phyloP scores from a whole-genome alignment of 306 rosid species.

The Quercus variabilis region DNA sequence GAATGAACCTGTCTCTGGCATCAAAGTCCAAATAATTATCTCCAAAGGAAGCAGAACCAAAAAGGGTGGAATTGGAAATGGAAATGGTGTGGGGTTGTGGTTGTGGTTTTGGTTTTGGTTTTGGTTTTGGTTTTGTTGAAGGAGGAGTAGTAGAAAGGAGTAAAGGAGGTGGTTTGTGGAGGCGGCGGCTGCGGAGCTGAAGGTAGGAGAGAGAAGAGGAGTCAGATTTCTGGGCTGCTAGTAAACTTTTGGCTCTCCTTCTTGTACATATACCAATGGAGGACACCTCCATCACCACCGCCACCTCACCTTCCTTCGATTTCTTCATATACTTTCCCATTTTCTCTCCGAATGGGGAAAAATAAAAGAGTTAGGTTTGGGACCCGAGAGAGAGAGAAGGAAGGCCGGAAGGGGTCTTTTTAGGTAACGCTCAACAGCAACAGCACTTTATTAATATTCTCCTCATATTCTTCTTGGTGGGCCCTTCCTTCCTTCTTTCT shows the following conservation, averaged over 20 bases:
- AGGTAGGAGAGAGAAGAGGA: slow-evolving; percentile 52
- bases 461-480: too few species aligned
- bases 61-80: too few species aligned
- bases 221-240: slow-evolving; percentile 48
- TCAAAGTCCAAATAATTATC: slow-evolving; percentile 57
- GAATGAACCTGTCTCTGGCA: slow-evolving; percentile 36
- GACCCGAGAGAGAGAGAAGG: too few species aligned
- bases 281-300: slow-evolving; percentile 49
- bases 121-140: not conserved
- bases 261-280: slow-evolving; percentile 68
- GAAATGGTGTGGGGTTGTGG: slow-evolving; percentile 2
- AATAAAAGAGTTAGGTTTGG: too few species aligned
- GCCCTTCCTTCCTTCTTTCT: too few species aligned
- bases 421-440: too few species aligned
- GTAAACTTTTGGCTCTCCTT: slow-evolving; percentile 51
- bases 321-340: slow-evolving; percentile 89
- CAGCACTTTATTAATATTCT: too few species aligned
- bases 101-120: slow-evolving; percentile 4
- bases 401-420: too few species aligned
- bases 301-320: slow-evolving; percentile 58
- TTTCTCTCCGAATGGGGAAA: not conserved
- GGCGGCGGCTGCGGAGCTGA: slow-evolving; percentile 87
- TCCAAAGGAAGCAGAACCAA: slow-evolving; percentile 33
- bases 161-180: slow-evolving; percentile 48
- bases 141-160: not conserved